Evolutionary conservation across 108 stramenopile genomes (phyloP), one percentile per base, ranked within the genome.

Genomic region (Pinguiococcus pyrenoidosus): DNA sequence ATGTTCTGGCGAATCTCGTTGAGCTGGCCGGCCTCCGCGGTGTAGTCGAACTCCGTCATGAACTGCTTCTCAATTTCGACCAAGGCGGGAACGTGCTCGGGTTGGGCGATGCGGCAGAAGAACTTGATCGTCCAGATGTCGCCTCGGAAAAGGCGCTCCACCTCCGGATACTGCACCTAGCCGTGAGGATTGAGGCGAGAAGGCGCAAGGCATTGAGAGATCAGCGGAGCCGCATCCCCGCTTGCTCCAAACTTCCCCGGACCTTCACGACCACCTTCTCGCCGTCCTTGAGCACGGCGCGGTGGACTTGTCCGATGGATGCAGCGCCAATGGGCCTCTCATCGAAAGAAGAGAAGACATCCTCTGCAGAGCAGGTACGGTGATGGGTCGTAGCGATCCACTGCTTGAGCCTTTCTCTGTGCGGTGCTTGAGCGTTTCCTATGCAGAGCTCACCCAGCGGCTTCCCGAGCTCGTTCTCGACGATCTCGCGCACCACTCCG

Each of bases 41-140:
- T 12, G 28, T 63, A 65, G 27, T 65, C 62, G 36, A 67, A 67
- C 49, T 67, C 66, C 16, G 62, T 64, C 35, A 56, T 6, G 39
- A 67, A 64, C 57, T 67, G 66, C 26, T 29, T 23, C 62, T 67
- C 66, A n/a, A 67, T 49, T 50, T 67, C 66, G 24, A 59, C 41
- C 16, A 67, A 58, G 32, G 55, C 59, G 7, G 56, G 28, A 13
- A 67, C 24, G 18, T 64, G 63, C 38, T 67, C 61, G 8, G 66
- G 66, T 29, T 51, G 54, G 3, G 62, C 62, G 5, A 67, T 14
- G 8, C 29, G 37, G 50, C 66, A 67, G 55, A 67, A 67, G 28
- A 25, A 27, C n/a, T 62, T 52, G 29, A 64, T 27, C 29, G 44
- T 57, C 14, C 3, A 22, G 26, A 67, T 67, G 45, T 67, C 66